Evolutionary conservation across 2,329 filamentous ascomycete species (phyloP).

Genomic region (Ophiosphaerella herpotricha): DNA sequence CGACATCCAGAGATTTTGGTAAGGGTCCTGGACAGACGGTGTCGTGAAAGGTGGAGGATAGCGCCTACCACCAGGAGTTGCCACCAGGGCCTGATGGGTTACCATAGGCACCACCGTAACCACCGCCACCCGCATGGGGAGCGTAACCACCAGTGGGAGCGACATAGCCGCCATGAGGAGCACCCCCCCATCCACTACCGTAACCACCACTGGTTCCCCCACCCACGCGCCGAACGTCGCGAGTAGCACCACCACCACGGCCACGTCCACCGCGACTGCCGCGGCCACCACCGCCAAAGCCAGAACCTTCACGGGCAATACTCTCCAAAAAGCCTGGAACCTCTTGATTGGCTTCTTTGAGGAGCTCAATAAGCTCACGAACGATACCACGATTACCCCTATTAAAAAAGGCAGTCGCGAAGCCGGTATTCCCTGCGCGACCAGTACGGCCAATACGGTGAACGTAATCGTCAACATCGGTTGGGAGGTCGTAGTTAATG

Average conservation of each 20-base stretch:
- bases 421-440: conserved; percentile 98
- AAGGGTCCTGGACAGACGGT: conserved; percentile 33
- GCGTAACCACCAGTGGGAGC: conserved; percentile 61
- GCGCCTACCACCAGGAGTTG: conserved; percentile 69
- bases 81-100: conserved; percentile 68
- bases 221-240: conserved; percentile 75
- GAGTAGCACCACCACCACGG: conserved; percentile 74
- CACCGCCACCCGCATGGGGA: conserved; percentile 57
- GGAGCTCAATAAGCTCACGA: conserved; percentile 91
- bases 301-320: conserved; percentile 90
- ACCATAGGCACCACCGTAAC: conserved; percentile 64
- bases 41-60: conserved; percentile 21
- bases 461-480: conserved; percentile 98
- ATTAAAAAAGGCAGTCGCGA: conserved; percentile 99
- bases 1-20: conserved; percentile 26
- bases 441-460: conserved; percentile 99
- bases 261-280: conserved; percentile 65
- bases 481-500: conserved; percentile 99
- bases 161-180: conserved; percentile 40
- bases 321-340: conserved; percentile 93
- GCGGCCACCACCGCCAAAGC: conserved; percentile 72
- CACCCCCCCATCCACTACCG: conserved; percentile 50
- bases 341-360: conserved; percentile 99
- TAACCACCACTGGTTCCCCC: conserved; percentile 62
- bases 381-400: conserved; percentile 98